Percentiles rank a stretch among this genome's conserved stretches.
Evolutionary conservation across 495 filamentous ascomycete genomes (phyloP).

Genomic region (Haplographium delicatum): DNA sequence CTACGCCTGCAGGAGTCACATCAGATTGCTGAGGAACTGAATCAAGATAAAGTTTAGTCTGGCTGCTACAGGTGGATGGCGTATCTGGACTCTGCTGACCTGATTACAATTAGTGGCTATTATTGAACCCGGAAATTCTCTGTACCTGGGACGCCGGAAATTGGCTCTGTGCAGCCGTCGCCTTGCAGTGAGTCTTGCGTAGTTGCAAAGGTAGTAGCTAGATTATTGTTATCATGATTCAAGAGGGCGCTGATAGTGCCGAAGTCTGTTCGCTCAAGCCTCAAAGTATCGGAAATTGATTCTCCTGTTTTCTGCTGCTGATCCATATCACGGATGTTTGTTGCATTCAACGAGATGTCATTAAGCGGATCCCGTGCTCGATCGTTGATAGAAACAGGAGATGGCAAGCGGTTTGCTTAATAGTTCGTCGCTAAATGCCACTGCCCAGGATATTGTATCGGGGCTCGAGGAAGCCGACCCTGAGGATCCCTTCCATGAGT

Average conservation of each 20-base stretch:
- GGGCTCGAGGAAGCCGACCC: slow-evolving; percentile 4
- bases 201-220: background rate
- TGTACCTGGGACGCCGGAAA: background rate
- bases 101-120: slow-evolving; percentile 6
- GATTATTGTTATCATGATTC: slow-evolving; percentile 12
- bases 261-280: background rate
- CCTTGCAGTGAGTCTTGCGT: background rate
- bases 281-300: background rate
- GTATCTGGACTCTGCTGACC: background rate
- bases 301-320: background rate
- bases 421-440: slow-evolving; percentile 11
- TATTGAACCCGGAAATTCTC: slow-evolving; percentile 3
- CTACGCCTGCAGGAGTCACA: background rate
- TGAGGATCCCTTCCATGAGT: slow-evolving; percentile 8
- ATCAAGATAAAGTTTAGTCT: background rate
- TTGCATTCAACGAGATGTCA: slow-evolving; percentile 11
- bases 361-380: slow-evolving; percentile 9
- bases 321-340: slow-evolving; percentile 6
- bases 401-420: slow-evolving; percentile 7
- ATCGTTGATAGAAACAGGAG: slow-evolving; percentile 1
- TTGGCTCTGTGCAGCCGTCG: no score
- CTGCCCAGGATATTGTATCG: slow-evolving; percentile 5
- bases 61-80: background rate
- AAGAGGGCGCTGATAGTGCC: slow-evolving; percentile 10
- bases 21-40: background rate